Percentiles rank a stretch among this genome's conserved stretches.
Evolutionary conservation across 257 asterid species (phyloP).

Genomic region (Solanum bulbocastanum): DNA sequence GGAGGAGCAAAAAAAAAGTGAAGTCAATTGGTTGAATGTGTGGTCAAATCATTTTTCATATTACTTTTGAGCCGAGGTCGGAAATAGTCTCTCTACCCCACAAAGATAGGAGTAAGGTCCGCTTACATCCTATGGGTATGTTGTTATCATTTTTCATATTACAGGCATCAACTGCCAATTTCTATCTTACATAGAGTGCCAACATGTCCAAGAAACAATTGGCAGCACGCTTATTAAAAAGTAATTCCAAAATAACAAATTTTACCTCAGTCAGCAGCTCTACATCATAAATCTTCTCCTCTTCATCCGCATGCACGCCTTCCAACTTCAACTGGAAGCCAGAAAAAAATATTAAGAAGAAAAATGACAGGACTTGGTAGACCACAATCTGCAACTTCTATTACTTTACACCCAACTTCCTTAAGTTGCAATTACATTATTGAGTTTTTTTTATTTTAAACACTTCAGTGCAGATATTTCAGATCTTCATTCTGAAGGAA

Average conservation of each 20-base stretch:
- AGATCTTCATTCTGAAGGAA: background rate
- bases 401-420: background rate
- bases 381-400: background rate
- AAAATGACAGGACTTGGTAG: background rate
- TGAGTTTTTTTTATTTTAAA: background rate
- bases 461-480: background rate
- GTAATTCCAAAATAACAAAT: background rate
- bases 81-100: background rate
- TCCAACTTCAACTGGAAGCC: slow-evolving; percentile 55
- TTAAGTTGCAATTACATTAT: background rate
- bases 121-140: background rate
- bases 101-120: background rate
- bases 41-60: background rate
- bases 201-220: background rate
- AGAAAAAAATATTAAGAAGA: background rate
- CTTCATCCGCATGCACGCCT: slow-evolving; percentile 65
- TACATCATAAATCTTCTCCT: slow-evolving; percentile 69
- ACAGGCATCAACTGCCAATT: background rate
- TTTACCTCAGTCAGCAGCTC: slow-evolving; percentile 83
- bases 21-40: background rate
- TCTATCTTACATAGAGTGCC: background rate
- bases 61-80: background rate
- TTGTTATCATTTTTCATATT: background rate
- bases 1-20: background rate
- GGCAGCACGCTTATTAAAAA: background rate